Percentiles rank a stretch among this genome's conserved stretches.
Conservation (phyloP, 108 stramenopile species). For the Pseudonitzschia multiseries region DNA sequence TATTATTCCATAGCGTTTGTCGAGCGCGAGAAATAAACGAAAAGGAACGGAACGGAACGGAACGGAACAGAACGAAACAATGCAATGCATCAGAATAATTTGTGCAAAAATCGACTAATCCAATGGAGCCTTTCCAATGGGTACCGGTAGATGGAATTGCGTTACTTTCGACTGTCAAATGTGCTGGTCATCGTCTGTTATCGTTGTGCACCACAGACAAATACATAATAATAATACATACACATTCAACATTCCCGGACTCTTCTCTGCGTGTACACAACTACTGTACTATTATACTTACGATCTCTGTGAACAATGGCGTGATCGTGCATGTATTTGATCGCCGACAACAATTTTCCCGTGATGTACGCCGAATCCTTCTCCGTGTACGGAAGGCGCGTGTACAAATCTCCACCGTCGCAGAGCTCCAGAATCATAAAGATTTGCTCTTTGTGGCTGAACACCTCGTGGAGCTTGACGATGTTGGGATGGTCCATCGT, state of each 20-base stretch:
- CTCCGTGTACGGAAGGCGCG: conserved; percentile 67
- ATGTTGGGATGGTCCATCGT: conserved; percentile 93
- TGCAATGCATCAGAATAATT: no score
- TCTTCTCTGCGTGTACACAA: no score
- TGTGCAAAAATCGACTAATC: no score
- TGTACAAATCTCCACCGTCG: conserved; percentile 73
- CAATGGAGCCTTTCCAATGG: no score
- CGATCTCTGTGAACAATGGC: conserved; percentile 96
- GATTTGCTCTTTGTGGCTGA: conserved; percentile 61
- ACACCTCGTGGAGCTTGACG: conserved; percentile 87
- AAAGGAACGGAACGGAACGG: no score
- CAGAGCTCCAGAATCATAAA: conserved; percentile 84
- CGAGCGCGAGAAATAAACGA: background rate
- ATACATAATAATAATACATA: no score
- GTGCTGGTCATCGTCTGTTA: no score
- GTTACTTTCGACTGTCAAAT: no score
- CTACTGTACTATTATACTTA: conserved; percentile 79
- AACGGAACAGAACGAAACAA: no score
- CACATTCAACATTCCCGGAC: no score
- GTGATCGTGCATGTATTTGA: conserved; percentile 88
- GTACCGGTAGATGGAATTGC: no score
- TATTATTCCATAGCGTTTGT: background rate
- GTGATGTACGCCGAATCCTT: conserved; percentile 61
- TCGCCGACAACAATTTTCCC: conserved; percentile 58
- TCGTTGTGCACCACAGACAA: no score